Evolutionary conservation across 2,329 filamentous ascomycete species (phyloP), one percentile per base, ranked within the genome.

Genomic region (Cladosporium sp.): DNA sequence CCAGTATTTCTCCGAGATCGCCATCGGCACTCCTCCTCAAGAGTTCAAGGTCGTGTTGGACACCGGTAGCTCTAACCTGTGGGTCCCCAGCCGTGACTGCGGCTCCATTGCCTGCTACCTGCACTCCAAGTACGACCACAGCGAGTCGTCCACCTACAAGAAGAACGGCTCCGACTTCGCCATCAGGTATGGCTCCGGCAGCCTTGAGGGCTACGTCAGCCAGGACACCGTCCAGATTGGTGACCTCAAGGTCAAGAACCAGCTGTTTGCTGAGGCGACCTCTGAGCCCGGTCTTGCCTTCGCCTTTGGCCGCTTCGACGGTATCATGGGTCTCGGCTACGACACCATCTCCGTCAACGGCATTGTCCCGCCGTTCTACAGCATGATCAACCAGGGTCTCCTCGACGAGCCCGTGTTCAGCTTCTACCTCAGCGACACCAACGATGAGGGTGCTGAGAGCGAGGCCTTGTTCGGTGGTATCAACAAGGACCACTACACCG

Each of bases 1-100:
- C 66, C 95, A 99, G 82, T 99, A 99, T 85, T 99, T 97, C 88
- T 96, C 94, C 72, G 93, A 97, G 80, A 97, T 99, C 79, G 86
- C 88, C 73, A 88, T 99, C 78, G 95, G 95, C 70, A 94, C 89
- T 58, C 95, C 95, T 70, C 89, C 95, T 36, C 95, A 99, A 84
- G 86, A 83, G 72, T 99, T 99, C 89, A 99, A 99, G 87, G 96
- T 99, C 72, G 91, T 99, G 70, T 90, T 99, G 70, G 95, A 99
- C 80, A 99, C 95, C 30, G 95, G 95, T 75, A 97, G 93, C 86
- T 98, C 95, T 79, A 99, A 99, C 85, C 87, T 99, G 69, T 99
- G 96, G 96, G 93, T 99, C 67, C 96, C 96, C 46, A 97, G 93
- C 26, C 84, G 87, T 65, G 85, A 92, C 76, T 99, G 96, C 80